phyloP scores from a whole-genome alignment of 805 yeast genomes.

The Candida ortonii region DNA sequence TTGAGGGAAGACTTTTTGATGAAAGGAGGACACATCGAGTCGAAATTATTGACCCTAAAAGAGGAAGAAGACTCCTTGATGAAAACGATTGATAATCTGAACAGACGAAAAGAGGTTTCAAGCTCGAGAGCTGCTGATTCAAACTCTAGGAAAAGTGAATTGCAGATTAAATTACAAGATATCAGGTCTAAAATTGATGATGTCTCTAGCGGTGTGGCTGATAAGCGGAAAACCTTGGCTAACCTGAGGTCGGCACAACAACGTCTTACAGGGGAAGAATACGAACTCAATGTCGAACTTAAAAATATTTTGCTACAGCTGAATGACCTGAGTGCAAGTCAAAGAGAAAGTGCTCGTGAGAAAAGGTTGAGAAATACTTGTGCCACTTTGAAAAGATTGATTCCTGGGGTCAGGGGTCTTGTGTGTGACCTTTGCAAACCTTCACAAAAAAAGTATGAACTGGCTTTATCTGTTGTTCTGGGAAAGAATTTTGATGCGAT shows the following conservation, averaged over 20 bases:
- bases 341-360: slow-evolving; percentile 73
- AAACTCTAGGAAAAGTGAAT: slow-evolving; percentile 31
- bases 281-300: slow-evolving; percentile 60
- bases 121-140: slow-evolving; percentile 35
- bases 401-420: slow-evolving; percentile 83
- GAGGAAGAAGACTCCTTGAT: slow-evolving; percentile 36
- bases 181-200: slow-evolving; percentile 26
- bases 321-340: slow-evolving; percentile 71
- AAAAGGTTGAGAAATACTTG: slow-evolving; percentile 70
- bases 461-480: slow-evolving; percentile 71
- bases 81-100: slow-evolving; percentile 36
- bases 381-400: slow-evolving; percentile 60
- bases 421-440: slow-evolving; percentile 81
- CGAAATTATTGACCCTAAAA: slow-evolving; percentile 45
- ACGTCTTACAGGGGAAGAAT: slow-evolving; percentile 44
- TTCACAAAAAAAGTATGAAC: slow-evolving; percentile 63
- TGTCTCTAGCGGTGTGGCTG: slow-evolving; percentile 34
- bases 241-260: slow-evolving; percentile 37
- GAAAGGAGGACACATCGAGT: slow-evolving; percentile 54
- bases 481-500: slow-evolving; percentile 82
- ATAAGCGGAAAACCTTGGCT: slow-evolving; percentile 22
- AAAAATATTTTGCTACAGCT: slow-evolving; percentile 57
- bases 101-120: slow-evolving; percentile 36
- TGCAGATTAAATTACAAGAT: slow-evolving; percentile 29
- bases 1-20: slow-evolving; percentile 57